Base-by-base conservation (phyloP, 2,329 filamentous ascomycete species). In the Aphanoascus verrucosus region DNA sequence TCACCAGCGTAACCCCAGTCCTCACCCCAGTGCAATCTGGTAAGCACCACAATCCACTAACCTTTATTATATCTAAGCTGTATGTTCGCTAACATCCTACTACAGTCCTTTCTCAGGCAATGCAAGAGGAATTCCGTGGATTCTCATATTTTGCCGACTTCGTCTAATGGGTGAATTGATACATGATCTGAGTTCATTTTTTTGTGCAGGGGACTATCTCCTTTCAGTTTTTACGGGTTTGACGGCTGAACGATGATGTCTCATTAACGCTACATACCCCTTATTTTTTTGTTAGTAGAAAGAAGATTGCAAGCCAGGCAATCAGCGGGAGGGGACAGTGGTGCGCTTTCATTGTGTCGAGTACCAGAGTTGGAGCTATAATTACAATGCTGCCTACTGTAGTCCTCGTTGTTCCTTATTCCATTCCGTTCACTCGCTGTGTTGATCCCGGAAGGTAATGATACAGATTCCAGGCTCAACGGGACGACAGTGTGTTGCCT, bases 51-150 rank as follows among this genome's bases (percentile, higher is more conserved):
- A 77, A 55, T 37, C 32, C 35, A 17, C 3, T 40, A 34, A n/a
- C n/a, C 23, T n/a, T 31, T 5, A 20, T 23, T 11, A 37, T 11
- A 15, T 11, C 17, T 35, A 5, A 19, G 20, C 23, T 35, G 19
- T n/a, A 44, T 28, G 2, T 41, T 46, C 41, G 15, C 53, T 53
- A 41, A 52, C 17, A 34, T 43, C 7, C 23, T 23, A 49, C 31
- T 55, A 42, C 61, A 95, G 93, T 98, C 43, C 79, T 98, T 59
- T 94, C 91, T 28, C 93, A 97, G 76, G 88, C 89, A 42, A 97
- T 97, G 90, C 93, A 98, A 74, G 93, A 98, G 75, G 90, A 98
- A 70, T 98, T 98, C 85, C 83, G 93, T 56, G 93, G 93, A 60
- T 98, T 98, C 76, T 97, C 91, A 23, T 98, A 98, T 73, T 93